phyloP scores from a whole-genome alignment of 176 grass and related monocot species.

The Secale cereale region DNA sequence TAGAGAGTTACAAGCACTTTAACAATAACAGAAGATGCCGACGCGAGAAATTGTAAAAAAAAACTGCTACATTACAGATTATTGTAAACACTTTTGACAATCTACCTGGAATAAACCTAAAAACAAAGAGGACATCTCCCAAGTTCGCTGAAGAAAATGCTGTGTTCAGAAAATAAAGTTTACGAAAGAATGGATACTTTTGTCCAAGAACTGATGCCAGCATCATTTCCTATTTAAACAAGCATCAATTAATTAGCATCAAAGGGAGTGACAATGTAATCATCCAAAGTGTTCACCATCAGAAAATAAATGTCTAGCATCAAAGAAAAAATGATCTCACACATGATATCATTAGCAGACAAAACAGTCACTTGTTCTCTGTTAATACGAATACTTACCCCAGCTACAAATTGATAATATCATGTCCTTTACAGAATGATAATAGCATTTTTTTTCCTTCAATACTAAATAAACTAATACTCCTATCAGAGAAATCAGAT shows the following conservation, averaged over 20 bases:
- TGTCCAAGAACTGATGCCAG: not conserved
- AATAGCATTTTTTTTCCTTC: too few relatives aligned
- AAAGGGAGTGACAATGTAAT: not conserved
- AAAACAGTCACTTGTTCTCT: too few relatives aligned
- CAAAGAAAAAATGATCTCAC: not conserved
- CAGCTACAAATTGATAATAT: too few relatives aligned
- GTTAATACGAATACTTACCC: too few relatives aligned
- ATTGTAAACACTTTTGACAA: too few relatives aligned
- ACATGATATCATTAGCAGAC: not conserved
- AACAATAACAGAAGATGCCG: not conserved
- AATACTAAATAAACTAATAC: too few relatives aligned
- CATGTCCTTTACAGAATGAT: too few relatives aligned
- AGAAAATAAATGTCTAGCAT: not conserved
- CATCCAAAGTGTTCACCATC: not conserved
- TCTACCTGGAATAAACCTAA: not conserved
- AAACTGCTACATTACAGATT: too few relatives aligned
- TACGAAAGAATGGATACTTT: not conserved
- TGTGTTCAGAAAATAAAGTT: not conserved
- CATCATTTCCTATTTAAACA: not conserved
- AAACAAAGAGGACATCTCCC: not conserved
- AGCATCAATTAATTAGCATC: not conserved
- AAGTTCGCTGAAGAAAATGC: not conserved
- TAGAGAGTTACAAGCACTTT: slow-evolving; percentile 12
- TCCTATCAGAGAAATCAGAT: too few relatives aligned
- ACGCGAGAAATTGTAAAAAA: too few relatives aligned